These are phyloP conservation scores for Senecio squalidus DNA, from an alignment of 140 eudicot genomes.

Conservation along the genomic window DNA sequence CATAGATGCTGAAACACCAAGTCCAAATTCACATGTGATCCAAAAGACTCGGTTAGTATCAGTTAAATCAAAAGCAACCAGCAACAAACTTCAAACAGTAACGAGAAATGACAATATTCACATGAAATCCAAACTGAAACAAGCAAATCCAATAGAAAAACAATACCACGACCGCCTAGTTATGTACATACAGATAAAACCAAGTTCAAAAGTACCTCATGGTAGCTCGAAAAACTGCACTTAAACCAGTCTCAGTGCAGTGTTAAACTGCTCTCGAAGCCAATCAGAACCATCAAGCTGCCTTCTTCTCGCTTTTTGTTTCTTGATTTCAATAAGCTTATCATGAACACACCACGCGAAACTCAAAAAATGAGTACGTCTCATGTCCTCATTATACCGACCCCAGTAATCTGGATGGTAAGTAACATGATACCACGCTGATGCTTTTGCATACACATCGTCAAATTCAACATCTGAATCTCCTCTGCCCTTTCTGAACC, in stretches of 20 bases:
- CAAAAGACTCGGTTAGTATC: background rate
- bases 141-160: constrained; percentile 11
- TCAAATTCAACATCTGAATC: constrained; percentile 29
- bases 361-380: constrained; percentile 68
- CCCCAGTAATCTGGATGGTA: constrained; percentile 80
- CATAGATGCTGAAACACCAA: background rate
- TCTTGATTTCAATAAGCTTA: constrained; percentile 72
- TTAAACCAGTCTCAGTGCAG: constrained; percentile 30
- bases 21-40: background rate
- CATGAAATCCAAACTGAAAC: constrained; percentile 1
- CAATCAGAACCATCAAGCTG: constrained; percentile 13
- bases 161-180: background rate
- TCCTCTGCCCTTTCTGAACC: constrained; percentile 45
- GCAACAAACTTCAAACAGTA: background rate
- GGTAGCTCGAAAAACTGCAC: background rate
- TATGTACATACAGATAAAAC: constrained; percentile 9
- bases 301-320: constrained; percentile 18
- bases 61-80: background rate
- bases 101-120: constrained; percentile 11
- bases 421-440: constrained; percentile 93
- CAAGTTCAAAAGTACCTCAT: background rate
- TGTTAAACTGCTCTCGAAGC: constrained; percentile 23
- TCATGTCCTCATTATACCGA: constrained; percentile 45
- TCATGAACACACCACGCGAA: constrained; percentile 94
- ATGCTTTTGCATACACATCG: constrained; percentile 64